phyloP scores from a whole-genome alignment of 768 basidiomycete species.

The Mycena pura region DNA sequence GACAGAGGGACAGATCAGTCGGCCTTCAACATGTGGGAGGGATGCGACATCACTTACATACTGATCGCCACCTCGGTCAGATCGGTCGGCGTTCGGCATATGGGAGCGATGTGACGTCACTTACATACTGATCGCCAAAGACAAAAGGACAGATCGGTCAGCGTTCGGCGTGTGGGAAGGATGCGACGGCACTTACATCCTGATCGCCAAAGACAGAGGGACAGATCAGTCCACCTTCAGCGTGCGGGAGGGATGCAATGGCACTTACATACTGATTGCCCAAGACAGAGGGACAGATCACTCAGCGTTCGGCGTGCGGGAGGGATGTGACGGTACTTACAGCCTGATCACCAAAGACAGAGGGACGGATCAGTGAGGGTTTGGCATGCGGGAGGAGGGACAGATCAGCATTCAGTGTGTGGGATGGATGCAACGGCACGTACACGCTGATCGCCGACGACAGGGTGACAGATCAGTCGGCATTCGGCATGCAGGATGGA shows the following conservation, averaged over 20 bases:
- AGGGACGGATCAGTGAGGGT: background rate
- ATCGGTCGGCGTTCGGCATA: background rate
- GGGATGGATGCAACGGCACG: too few relatives aligned
- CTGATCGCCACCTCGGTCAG: too few relatives aligned
- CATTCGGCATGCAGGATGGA: background rate
- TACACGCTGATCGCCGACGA: background rate
- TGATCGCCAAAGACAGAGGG: background rate
- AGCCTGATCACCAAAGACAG: background rate
- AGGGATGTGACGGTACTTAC: background rate
- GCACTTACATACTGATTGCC: background rate
- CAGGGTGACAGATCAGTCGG: background rate
- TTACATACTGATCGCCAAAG: too few relatives aligned
- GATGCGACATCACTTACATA: too few relatives aligned
- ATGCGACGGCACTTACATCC: background rate
- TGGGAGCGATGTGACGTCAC: background rate
- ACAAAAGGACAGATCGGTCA: background rate
- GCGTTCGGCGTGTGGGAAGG: background rate
- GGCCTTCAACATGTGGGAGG: too few relatives aligned
- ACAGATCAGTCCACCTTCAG: background rate
- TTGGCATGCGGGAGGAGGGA: background rate
- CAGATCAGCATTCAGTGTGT: background rate
- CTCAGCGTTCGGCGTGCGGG: background rate
- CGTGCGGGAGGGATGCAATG: background rate
- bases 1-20: too few relatives aligned
- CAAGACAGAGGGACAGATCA: background rate